phyloP scores from a whole-genome alignment of 495 filamentous ascomycete species.

The Penicillium desertorum region DNA sequence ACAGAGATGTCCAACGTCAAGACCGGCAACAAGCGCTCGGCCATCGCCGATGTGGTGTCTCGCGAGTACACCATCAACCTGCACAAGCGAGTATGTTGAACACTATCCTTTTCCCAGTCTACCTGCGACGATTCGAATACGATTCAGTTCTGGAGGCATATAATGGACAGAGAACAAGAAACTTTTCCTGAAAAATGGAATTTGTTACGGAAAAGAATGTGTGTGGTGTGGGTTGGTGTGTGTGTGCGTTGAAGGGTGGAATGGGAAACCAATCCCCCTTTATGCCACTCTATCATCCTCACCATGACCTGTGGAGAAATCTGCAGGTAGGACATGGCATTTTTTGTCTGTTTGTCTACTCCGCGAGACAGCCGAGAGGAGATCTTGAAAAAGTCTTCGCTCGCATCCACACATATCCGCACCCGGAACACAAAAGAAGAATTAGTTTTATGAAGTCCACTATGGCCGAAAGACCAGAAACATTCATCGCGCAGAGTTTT shows the following conservation, averaged over 20 bases:
- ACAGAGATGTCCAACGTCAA: slow-evolving; percentile 70
- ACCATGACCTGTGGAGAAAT: slow-evolving; percentile 15
- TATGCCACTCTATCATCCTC: slow-evolving; percentile 4
- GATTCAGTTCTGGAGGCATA: slow-evolving; percentile 28
- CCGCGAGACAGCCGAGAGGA: slow-evolving; percentile 9
- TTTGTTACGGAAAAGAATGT: slow-evolving; percentile 23
- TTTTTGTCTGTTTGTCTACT: slow-evolving; percentile 6
- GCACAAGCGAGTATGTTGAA: slow-evolving; percentile 93
- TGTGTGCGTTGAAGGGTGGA: slow-evolving; percentile 12
- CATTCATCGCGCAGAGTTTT: slow-evolving; percentile 33
- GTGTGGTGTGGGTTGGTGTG: slow-evolving; percentile 15
- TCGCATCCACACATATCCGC: slow-evolving; percentile 20
- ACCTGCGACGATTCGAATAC: slow-evolving; percentile 27
- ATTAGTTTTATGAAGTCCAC: slow-evolving; percentile 75
- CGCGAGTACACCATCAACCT: slow-evolving; percentile 99
- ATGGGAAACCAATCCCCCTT: slow-evolving; percentile 4
- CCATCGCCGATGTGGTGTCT: slow-evolving; percentile 96
- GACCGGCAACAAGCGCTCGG: slow-evolving; percentile 80
- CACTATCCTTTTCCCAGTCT: slow-evolving; percentile 17
- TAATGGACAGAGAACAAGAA: slow-evolving; percentile 34
- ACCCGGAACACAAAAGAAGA: slow-evolving; percentile 38
- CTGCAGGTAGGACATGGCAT: slow-evolving; percentile 5
- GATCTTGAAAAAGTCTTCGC: slow-evolving; percentile 13
- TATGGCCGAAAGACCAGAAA: slow-evolving; percentile 43
- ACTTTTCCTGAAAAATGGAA: slow-evolving; percentile 27